A percentile compares a stretch with the other conserved stretches of the same genome.
Evolutionary conservation across 495 filamentous ascomycete species (phyloP).

Genomic region (Collariella sp.): DNA sequence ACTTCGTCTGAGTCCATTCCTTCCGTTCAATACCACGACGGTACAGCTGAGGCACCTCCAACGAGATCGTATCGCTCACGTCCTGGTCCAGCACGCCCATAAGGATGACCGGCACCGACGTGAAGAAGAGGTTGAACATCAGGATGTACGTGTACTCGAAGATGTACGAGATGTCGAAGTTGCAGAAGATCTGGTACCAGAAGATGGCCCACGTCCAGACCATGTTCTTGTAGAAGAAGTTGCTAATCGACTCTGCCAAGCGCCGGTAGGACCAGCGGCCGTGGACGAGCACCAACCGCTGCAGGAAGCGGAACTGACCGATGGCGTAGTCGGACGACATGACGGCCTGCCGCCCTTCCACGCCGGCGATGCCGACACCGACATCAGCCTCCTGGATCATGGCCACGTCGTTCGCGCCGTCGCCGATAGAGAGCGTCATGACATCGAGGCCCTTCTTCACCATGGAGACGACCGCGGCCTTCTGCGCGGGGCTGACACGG

Average conservation of each 20-base stretch:
- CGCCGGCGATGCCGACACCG: conserved; percentile 95
- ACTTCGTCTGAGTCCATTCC: conserved; percentile 95
- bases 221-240: conserved; percentile 99
- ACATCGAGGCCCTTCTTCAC: conserved; percentile 88
- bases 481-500: conserved; percentile 93
- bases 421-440: conserved; percentile 93
- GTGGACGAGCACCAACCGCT: conserved; percentile 87
- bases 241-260: conserved; percentile 86
- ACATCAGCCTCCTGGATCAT: conserved; percentile 99
- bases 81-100: conserved; percentile 98
- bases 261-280: conserved; percentile 94
- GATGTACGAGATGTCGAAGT: conserved; percentile 91
- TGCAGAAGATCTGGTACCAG: conserved; percentile 95
- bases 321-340: conserved; percentile 99
- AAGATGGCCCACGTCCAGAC: conserved; percentile 96
- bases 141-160: conserved; percentile 98
- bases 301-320: conserved; percentile 92
- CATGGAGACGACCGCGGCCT: conserved; percentile 94
- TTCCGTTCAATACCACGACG: conserved; percentile 90
- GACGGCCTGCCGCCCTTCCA: conserved; percentile 91
- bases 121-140: conserved; percentile 93
- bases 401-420: conserved; percentile 97
- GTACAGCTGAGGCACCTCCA: conserved; percentile 93
- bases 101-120: conserved; percentile 87
- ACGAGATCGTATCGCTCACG: conserved; percentile 84